Evolutionary conservation across 176 grass and related monocot genomes (phyloP), one percentile per base, ranked within the genome.

Genomic region (Triticum timopheevii): DNA sequence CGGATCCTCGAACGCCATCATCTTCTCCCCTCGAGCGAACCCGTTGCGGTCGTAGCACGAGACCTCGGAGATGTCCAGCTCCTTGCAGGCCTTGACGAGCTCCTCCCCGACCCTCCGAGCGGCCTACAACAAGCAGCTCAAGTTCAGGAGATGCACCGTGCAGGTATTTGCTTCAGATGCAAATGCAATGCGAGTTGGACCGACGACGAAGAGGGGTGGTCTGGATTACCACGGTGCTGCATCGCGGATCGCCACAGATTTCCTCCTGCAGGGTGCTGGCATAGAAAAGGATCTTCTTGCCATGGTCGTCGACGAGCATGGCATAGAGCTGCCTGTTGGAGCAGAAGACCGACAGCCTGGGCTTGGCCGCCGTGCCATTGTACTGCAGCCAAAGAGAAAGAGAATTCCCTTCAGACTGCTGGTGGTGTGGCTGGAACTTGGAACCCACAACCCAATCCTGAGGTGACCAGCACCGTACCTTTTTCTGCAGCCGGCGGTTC

Each of bases 1-100:
- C 5, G 92, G 87, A 30, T 73, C 79, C 82, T 94, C 96, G 34
- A 98, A 96, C 7, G 96, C 93, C 49, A 83, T 78, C 86, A 96
- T 93, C 93, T 91, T 95, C 62, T 94, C 96, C 62, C 93, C 93
- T 39, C 93, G 90, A 17, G 93, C 94, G 68, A 95, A 94, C 27
- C 92, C 88, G 38, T 98, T 98, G 70, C 90, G 88, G 24, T 96
- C 96, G n/a, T 98, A 98, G 76, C 86, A 90, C 3, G 95, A 98
- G 54, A 96, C 77, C 90, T 96, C 90, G 8, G 82, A 84, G 50
- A 98, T 87, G 25, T 91, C 88, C 76, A 96, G 64, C 69, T 94
- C 90, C 71, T 83, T 59, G 71, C 93, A 94, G 10, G 84, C 79
- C 85, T 87, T 85, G 23, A 96, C 84, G 13, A 98, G 84, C 82